Conservation (phyloP, 371 early-diverging fungal genomes). For the Mucor ambiguus region DNA sequence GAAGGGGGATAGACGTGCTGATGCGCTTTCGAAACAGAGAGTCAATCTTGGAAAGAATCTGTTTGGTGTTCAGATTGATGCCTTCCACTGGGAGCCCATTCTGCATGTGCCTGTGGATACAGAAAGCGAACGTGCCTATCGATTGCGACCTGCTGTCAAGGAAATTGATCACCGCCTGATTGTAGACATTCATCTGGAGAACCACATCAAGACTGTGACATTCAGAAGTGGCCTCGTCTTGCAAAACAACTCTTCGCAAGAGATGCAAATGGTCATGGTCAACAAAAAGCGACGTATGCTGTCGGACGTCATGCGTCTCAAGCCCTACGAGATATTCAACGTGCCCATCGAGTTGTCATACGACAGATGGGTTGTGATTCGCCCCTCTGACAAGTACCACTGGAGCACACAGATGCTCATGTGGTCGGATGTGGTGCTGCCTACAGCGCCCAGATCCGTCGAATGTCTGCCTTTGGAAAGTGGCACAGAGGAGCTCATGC, state of each 20-base stretch:
- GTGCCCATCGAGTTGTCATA: constrained; percentile 73
- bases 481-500: constrained; percentile 11
- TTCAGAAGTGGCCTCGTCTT: constrained; percentile 74
- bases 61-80: constrained; percentile 70
- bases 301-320: constrained; percentile 27
- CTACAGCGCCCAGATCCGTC: constrained; percentile 31
- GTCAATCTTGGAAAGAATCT: constrained; percentile 51
- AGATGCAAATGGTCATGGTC: constrained; percentile 62
- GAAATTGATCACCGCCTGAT: constrained; percentile 70
- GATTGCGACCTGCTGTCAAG: constrained; percentile 64
- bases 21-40: constrained; percentile 1
- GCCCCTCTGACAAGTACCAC: constrained; percentile 68
- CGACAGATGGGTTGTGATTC: constrained; percentile 58
- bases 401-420: constrained; percentile 70
- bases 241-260: constrained; percentile 59
- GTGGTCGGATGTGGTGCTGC: constrained; percentile 69
- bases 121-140: constrained; percentile 68
- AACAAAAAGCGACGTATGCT: constrained; percentile 40
- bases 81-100: constrained; percentile 74
- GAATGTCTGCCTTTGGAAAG: constrained; percentile 31
- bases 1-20: too few relatives aligned
- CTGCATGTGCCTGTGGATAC: constrained; percentile 72
- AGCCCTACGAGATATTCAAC: constrained; percentile 58
- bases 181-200: constrained; percentile 71
- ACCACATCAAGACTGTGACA: constrained; percentile 79